phyloP scores from a whole-genome alignment of 202 grass and related monocot genomes.

The Setaria viridis region DNA sequence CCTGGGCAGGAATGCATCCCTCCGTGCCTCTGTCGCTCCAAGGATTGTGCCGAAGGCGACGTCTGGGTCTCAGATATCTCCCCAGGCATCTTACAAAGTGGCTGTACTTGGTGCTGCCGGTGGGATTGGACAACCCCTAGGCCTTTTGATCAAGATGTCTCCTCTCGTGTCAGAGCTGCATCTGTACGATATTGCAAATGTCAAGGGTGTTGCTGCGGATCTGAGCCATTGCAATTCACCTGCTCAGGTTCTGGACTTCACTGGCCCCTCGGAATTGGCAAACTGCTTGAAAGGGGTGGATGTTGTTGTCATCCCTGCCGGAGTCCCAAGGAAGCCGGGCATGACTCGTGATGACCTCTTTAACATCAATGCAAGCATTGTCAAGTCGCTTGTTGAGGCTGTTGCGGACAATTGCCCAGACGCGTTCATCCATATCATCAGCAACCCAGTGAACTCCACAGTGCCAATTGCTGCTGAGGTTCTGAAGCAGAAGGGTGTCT shows the following conservation, averaged over 20 bases:
- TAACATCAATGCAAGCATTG: conserved; percentile 88
- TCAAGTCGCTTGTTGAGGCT: conserved; percentile 84
- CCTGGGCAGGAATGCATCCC: conserved; percentile 40
- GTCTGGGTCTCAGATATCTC: conserved; percentile 45
- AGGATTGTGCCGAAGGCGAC: conserved; percentile 63
- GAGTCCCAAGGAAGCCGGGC: conserved; percentile 87
- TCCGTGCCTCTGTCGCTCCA: conserved; percentile 43
- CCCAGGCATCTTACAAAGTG: conserved; percentile 77
- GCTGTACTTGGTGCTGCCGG: conserved; percentile 86
- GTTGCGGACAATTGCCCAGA: conserved; percentile 87
- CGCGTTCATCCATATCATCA: conserved; percentile 90
- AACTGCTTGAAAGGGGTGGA: conserved; percentile 83
- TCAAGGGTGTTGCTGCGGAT: conserved; percentile 92
- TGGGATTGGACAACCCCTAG: conserved; percentile 86
- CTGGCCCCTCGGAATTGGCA: conserved; percentile 62
- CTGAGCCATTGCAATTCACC: conserved; percentile 95
- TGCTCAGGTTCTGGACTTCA: conserved; percentile 75
- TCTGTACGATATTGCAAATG: conserved; percentile 95
- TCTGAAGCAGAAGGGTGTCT: conserved; percentile 85
- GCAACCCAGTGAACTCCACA: conserved; percentile 93
- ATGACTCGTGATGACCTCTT: conserved; percentile 96
- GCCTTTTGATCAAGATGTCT: conserved; percentile 92
- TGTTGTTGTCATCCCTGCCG: conserved; percentile 88
- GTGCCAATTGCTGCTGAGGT: conserved; percentile 90
- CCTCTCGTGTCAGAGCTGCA: conserved; percentile 77